Conservation (phyloP, 306 rosid genomes). For the Crataegus laevigata region DNA sequence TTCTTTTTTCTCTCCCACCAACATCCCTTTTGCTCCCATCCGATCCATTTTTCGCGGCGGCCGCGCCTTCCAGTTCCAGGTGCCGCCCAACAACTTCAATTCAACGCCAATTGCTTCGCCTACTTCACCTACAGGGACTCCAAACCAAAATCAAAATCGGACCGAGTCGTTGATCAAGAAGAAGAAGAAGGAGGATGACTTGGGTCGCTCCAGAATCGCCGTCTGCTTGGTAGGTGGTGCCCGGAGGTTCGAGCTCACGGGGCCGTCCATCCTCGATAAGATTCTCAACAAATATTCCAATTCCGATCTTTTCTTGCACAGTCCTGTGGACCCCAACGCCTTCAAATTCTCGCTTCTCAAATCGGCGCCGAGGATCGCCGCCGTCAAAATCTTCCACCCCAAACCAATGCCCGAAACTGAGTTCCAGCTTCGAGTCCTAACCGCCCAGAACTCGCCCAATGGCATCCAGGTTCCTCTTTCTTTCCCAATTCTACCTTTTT, state of each 20-base stretch:
- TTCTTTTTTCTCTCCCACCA: slow-evolving; percentile 4
- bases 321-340: slow-evolving; percentile 52
- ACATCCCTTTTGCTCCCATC: slow-evolving; percentile 18
- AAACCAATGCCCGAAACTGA: slow-evolving; percentile 54
- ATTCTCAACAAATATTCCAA: slow-evolving; percentile 59
- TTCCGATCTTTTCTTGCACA: slow-evolving; percentile 72
- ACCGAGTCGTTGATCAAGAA: neutral
- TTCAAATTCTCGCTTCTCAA: slow-evolving; percentile 68
- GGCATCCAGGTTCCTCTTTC: slow-evolving; percentile 63
- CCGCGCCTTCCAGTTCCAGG: slow-evolving; percentile 15
- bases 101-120: neutral
- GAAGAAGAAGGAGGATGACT: slow-evolving; percentile 22
- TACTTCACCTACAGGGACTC: neutral
- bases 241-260: slow-evolving; percentile 82
- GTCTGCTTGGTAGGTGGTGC: slow-evolving; percentile 96
- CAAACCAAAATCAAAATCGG: neutral
- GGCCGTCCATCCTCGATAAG: slow-evolving; percentile 65
- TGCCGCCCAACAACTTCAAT: neutral
- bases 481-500: neutral
- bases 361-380: slow-evolving; percentile 49
- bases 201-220: slow-evolving; percentile 63
- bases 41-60: slow-evolving; percentile 23
- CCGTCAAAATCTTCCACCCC: slow-evolving; percentile 54
- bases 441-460: slow-evolving; percentile 69
- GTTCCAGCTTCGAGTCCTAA: slow-evolving; percentile 51